Base-by-base conservation (phyloP, 768 basidiomycete species). In the Botryobasidium botryosum region DNA sequence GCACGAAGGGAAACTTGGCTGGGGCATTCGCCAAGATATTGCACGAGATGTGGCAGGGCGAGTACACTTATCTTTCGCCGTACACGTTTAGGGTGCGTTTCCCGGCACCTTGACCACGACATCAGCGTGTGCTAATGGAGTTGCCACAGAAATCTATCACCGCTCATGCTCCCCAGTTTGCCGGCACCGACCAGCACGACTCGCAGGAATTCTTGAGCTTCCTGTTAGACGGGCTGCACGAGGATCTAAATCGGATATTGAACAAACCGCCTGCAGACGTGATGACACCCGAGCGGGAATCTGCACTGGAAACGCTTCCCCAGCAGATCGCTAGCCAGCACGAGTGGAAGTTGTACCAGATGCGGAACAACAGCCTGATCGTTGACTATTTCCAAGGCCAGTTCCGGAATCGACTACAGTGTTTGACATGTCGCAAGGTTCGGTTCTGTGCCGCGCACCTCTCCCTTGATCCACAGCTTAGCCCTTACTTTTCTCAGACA, bases 341-440 rank as follows among this genome's bases (percentile, higher is more conserved):
- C 55, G 92, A 96, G 62, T 99, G 92, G 92, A 68, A 74, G 50
- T 71, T 79, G 31, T 97, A 94, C 69, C 75, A 75, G 58, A 74
- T 75, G 65, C 71, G 85, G 45, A 88, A 96, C 57, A 87, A 99
- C 58, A 87, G 83, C 54, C 62, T 97, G 44, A 79, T 99, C 43
- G 94, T 97, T 24, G 91, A 96, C 61, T 84, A 80, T 57, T 96
- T 99, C 67, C 92, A 97, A 62, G 92, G 92, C 8, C 94, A 97
- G 60, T 96, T 94, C 60, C 68, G 86, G 51, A 96, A 81, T 62
- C 70, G 77, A 44, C 61, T 99, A 62, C 73, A 84, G 54, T 99
- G 92, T 60, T 57, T 88, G 57, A 92, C 82, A 3, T 99, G 92
- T 58, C 68, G 76, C 50, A 84, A 85, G 61, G 91, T 90, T 50